A percentile compares a stretch with the other conserved stretches of the same genome.
Evolutionary conservation across 2,329 filamentous ascomycete genomes (phyloP).

Genomic region (Clathrospora elynae): DNA sequence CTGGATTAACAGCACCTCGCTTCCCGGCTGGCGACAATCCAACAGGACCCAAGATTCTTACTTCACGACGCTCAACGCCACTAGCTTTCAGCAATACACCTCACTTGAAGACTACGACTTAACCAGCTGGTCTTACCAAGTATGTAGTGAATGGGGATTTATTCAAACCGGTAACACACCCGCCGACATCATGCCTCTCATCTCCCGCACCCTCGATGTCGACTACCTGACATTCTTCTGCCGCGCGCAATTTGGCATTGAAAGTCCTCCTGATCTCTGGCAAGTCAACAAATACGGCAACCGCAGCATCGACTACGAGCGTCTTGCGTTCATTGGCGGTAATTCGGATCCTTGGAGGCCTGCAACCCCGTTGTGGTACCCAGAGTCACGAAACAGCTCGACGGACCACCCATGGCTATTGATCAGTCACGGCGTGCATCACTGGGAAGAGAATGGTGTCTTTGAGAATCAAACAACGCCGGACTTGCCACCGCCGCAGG

Average conservation of each 20-base stretch:
- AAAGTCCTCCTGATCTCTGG: slow-evolving; percentile 64
- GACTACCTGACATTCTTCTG: slow-evolving; percentile 68
- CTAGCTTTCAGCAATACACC: slow-evolving; percentile 28
- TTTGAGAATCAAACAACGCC: slow-evolving; percentile 65
- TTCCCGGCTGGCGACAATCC: slow-evolving; percentile 47
- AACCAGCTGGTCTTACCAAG: slow-evolving; percentile 63
- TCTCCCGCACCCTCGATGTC: slow-evolving; percentile 72
- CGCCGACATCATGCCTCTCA: slow-evolving; percentile 65
- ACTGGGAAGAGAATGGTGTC: slow-evolving; percentile 78
- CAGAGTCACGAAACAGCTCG: slow-evolving; percentile 63
- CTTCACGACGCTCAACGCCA: slow-evolving; percentile 56
- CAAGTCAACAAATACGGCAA: slow-evolving; percentile 78
- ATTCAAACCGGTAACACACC: slow-evolving; percentile 76
- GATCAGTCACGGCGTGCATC: slow-evolving; percentile 76
- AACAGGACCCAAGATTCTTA: slow-evolving; percentile 55
- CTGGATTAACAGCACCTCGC: slow-evolving; percentile 56
- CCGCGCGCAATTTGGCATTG: slow-evolving; percentile 71
- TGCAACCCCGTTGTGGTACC: slow-evolving; percentile 72
- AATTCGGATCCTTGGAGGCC: slow-evolving; percentile 80
- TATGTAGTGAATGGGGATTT: slow-evolving; percentile 69
- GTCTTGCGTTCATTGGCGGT: slow-evolving; percentile 78
- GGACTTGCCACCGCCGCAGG: slow-evolving; percentile 62
- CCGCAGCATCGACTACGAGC: slow-evolving; percentile 72
- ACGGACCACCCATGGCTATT: slow-evolving; percentile 72
- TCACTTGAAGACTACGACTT: slow-evolving; percentile 23